Evolutionary conservation across 768 basidiomycete genomes (phyloP).

Genomic region (Amanita pseudoporphyria): DNA sequence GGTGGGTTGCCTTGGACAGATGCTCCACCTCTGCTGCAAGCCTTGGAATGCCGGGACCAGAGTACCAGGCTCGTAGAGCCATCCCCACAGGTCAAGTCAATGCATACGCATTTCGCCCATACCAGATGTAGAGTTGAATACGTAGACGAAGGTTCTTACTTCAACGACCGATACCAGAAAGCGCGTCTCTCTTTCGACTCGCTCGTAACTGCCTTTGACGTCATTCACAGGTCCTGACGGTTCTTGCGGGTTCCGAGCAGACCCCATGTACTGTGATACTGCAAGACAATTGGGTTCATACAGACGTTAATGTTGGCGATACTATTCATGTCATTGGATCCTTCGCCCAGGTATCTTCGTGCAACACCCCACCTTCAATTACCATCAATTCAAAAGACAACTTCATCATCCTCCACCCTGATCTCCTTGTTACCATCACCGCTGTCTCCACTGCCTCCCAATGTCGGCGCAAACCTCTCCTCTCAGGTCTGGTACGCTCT

Average conservation of each 20-base stretch:
- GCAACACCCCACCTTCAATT: slow-evolving; percentile 35
- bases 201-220: neutral
- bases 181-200: slow-evolving; percentile 18
- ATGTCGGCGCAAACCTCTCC: slow-evolving; percentile 81
- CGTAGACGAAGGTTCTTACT: slow-evolving; percentile 28
- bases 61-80: slow-evolving; percentile 21
- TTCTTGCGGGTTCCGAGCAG: slow-evolving; percentile 30
- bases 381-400: slow-evolving; percentile 6
- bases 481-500: slow-evolving; percentile 54
- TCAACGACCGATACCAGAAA: slow-evolving; percentile 28
- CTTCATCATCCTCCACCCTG: slow-evolving; percentile 48
- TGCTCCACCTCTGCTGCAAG: no score
- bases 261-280: slow-evolving; percentile 46
- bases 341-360: slow-evolving; percentile 20
- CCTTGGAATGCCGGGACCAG: no score
- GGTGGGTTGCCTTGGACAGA: neutral
- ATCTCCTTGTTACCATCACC: slow-evolving; percentile 83
- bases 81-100: slow-evolving; percentile 29
- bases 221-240: slow-evolving; percentile 36
- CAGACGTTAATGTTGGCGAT: slow-evolving; percentile 61
- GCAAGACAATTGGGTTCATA: slow-evolving; percentile 68
- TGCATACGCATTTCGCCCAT: slow-evolving; percentile 14
- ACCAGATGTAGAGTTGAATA: slow-evolving; percentile 49
- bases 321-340: slow-evolving; percentile 66
- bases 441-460: slow-evolving; percentile 75